A percentile compares a stretch with the other conserved stretches of the same genome.
These are phyloP conservation scores for Plasmodium relictum DNA, from an alignment of 169 alveolate species.

Conservation along the genomic window DNA sequence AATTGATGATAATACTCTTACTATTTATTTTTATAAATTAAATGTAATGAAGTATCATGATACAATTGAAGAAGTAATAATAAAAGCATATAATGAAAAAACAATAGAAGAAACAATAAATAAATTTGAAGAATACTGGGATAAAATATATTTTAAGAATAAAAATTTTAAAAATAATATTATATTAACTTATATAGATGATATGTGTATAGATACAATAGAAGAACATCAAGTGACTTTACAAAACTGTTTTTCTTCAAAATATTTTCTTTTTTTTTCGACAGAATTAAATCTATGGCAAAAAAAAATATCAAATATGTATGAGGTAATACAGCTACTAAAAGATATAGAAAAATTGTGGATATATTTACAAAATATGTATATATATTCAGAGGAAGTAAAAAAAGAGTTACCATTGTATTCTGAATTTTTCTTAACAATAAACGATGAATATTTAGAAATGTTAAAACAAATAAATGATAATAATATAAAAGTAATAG, in stretches of 20 bases:
- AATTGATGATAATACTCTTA: slow-evolving; percentile 56
- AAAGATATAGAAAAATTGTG: slow-evolving; percentile 97
- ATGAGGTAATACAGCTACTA: slow-evolving; percentile 93
- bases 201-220: slow-evolving; percentile 95
- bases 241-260: slow-evolving; percentile 95
- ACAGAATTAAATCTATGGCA: slow-evolving; percentile 94
- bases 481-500: slow-evolving; percentile 79
- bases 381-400: slow-evolving; percentile 97
- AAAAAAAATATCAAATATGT: slow-evolving; percentile 92
- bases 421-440: slow-evolving; percentile 94
- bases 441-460: slow-evolving; percentile 94
- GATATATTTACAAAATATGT: slow-evolving; percentile 97
- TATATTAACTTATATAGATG: slow-evolving; percentile 91
- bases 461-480: slow-evolving; percentile 87
- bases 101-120: slow-evolving; percentile 49
- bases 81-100: slow-evolving; percentile 71
- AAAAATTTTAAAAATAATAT: slow-evolving; percentile 89
- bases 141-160: slow-evolving; percentile 39
- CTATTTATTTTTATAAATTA: slow-evolving; percentile 50
- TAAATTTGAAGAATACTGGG: slow-evolving; percentile 64
- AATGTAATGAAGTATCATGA: slow-evolving; percentile 70
- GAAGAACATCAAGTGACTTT: slow-evolving; percentile 96
- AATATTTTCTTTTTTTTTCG: slow-evolving; percentile 94
- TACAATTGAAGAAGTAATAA: slow-evolving; percentile 53
- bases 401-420: slow-evolving; percentile 97